Evolutionary conservation across 2,329 filamentous ascomycete species (phyloP).

Genomic region (Beauveria varroae): DNA sequence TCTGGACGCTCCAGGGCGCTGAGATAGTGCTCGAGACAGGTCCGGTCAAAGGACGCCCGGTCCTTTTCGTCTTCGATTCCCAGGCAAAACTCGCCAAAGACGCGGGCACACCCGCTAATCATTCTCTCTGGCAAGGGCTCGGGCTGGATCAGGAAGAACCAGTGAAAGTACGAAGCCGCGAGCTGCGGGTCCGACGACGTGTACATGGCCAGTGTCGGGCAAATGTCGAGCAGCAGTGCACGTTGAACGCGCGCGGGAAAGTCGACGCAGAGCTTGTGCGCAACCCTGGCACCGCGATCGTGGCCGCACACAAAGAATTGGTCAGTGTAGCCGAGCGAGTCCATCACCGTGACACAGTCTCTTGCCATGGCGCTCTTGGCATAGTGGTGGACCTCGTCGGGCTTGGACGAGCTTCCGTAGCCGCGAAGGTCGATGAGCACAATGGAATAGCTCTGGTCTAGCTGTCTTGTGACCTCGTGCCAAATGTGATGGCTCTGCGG

Average conservation of each 20-base stretch:
- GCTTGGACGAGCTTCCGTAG: constrained; percentile 44
- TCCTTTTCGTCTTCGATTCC: constrained; percentile 28
- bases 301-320: constrained; percentile 45
- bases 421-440: constrained; percentile 43
- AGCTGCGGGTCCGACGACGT: constrained; percentile 33
- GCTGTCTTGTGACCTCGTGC: constrained; percentile 36
- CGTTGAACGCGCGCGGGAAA: constrained; percentile 32
- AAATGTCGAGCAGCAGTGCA: constrained; percentile 43
- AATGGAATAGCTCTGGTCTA: constrained; percentile 33
- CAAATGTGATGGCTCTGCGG: constrained; percentile 46
- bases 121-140: constrained; percentile 43
- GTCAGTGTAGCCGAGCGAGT: constrained; percentile 26
- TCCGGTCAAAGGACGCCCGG: constrained; percentile 24
- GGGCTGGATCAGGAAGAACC: constrained; percentile 50
- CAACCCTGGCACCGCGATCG: constrained; percentile 48
- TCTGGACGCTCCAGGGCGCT: constrained; percentile 31
- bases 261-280: constrained; percentile 46
- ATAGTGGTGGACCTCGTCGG: constrained; percentile 27
- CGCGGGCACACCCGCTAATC: constrained; percentile 28
- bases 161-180: constrained; percentile 47
- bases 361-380: constrained; percentile 42
- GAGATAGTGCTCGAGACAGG: constrained; percentile 34
- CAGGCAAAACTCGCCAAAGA: constrained; percentile 36
- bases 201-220: constrained; percentile 49
- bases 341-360: constrained; percentile 40